Evolutionary conservation across 179 eudicot genomes (phyloP), one percentile per base, ranked within the genome.

Genomic region (Patellifolia procumbens): DNA sequence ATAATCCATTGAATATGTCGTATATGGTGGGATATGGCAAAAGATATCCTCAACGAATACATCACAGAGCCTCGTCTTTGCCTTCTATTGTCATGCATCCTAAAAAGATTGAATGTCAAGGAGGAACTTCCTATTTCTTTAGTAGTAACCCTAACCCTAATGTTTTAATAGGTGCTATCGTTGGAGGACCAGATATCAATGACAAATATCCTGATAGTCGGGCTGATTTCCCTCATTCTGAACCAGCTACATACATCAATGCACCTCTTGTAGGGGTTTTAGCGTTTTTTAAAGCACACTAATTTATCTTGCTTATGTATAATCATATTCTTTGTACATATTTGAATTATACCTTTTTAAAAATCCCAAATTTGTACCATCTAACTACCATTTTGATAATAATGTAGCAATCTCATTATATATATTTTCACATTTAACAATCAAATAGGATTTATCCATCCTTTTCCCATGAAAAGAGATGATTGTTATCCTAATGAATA

Each of bases 1-100:
- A 74, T 24, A 90, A 90, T 77, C 94, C 94, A 32, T 13, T 78
- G 45, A 81, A 79, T 0, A 88, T 88, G 91, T 90, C 94, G 37
- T 90, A 87, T 78, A 90, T 90, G 94, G 94, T 88, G 37, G 94
- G 91, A 61, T 90, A 87, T 39, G 88, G 92, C 10, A 22, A 60
- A 1, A 87, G 78, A 15, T 89, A 34, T 66, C 95, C 95, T 5
- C 73, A 78, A 46, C 85, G 72, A 39, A 89, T 90, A 45, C 93
- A 91, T 65, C 91, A 89, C 45, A 55, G 91, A 66, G 91, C 83
- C 12, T 84, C 87, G 6, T 82, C 89, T 19, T 74, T 84, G 51
- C 91, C 89, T 12, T 88, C 89, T 2, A 76, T 55, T 60, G 31
- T 71, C 26, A 10, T 45, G 15, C 80, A 82, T 46, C 83, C 82